phyloP scores from a whole-genome alignment of 306 rosid genomes.

The Castanospermum australe region DNA sequence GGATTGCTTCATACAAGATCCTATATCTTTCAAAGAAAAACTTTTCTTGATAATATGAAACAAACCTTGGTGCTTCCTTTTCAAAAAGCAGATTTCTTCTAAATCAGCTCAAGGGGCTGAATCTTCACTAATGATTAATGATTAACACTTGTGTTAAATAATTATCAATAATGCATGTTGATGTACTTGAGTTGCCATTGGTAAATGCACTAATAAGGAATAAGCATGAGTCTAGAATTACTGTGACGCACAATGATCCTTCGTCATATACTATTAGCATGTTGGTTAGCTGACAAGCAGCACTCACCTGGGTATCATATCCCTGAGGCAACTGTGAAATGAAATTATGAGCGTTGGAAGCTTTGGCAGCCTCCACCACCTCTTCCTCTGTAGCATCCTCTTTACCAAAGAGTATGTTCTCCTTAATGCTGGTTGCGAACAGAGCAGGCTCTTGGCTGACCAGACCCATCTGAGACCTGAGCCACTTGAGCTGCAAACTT shows the following conservation, averaged over 20 bases:
- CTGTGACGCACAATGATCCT: neutral
- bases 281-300: neutral
- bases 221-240: neutral
- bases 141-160: neutral
- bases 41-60: too few species aligned
- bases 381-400: conserved; percentile 70
- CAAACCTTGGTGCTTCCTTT: too few species aligned
- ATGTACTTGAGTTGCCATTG: neutral
- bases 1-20: too few species aligned
- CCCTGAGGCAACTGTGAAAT: conserved; percentile 66
- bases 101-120: neutral
- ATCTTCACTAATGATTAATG: too few species aligned
- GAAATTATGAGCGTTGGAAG: conserved; percentile 85
- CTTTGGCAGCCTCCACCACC: conserved; percentile 67
- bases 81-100: neutral
- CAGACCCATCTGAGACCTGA: conserved; percentile 87
- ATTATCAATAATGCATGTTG: neutral
- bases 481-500: conserved; percentile 77
- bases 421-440: conserved; percentile 76
- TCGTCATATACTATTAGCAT: neutral
- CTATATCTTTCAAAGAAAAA: too few species aligned
- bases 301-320: conserved; percentile 79
- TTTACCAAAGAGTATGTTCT: conserved; percentile 84
- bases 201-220: neutral
- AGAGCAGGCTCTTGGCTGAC: conserved; percentile 95